A percentile compares a stretch with the other conserved stretches of the same genome.
phyloP scores from a whole-genome alignment of 1,139 yeast species.

The Blastobotrys apis region DNA sequence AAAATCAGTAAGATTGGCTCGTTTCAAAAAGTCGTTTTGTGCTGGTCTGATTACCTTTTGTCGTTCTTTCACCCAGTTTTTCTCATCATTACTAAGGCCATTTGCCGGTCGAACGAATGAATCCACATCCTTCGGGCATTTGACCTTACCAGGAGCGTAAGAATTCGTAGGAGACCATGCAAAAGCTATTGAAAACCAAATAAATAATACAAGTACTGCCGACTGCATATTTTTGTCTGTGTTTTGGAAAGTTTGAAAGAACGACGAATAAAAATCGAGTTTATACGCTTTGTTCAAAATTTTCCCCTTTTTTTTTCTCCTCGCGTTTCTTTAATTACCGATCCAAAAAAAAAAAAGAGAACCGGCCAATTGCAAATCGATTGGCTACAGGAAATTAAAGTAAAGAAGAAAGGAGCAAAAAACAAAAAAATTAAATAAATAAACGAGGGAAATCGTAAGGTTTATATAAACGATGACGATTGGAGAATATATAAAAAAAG shows the following conservation, averaged over 20 bases:
- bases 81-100: constrained; percentile 23
- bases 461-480: no score
- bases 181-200: constrained; percentile 6
- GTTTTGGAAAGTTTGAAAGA: background rate
- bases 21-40: constrained; percentile 51
- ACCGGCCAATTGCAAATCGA: background rate
- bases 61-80: constrained; percentile 36
- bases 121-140: constrained; percentile 24
- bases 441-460: no score
- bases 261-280: background rate
- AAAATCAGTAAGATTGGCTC: constrained; percentile 58
- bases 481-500: no score
- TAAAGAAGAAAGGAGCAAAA: background rate
- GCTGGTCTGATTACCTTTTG: constrained; percentile 51
- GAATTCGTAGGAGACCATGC: constrained; percentile 25
- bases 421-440: no score
- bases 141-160: constrained; percentile 29
- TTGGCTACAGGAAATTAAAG: background rate
- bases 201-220: background rate
- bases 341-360: no score
- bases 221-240: background rate
- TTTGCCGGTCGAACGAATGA: constrained; percentile 24
- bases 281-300: background rate
- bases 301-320: no score
- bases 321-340: no score